Conservation (phyloP, 1,284 basidiomycete species). For the Ceratobasidium sp. region DNA sequence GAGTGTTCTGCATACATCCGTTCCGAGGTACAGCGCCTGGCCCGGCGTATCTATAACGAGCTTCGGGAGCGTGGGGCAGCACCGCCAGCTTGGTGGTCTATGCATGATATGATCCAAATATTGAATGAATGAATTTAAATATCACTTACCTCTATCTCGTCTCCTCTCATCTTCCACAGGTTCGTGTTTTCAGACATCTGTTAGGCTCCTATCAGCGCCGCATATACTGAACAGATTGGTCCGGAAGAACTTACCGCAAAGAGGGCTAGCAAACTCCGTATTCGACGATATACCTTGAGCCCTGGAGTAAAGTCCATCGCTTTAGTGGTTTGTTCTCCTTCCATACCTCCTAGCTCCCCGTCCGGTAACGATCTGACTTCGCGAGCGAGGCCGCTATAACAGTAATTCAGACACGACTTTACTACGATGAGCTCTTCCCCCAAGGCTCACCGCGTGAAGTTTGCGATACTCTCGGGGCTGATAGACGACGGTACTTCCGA, state of each 20-base stretch:
- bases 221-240: background rate
- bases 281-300: background rate
- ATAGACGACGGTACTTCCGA: background rate
- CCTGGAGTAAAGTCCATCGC: background rate
- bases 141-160: background rate
- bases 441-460: background rate
- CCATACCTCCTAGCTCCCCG: background rate
- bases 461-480: background rate
- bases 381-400: background rate
- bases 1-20: slow-evolving; percentile 6
- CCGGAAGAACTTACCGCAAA: background rate
- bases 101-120: background rate
- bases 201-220: background rate
- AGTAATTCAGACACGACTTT: fast-evolving
- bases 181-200: background rate
- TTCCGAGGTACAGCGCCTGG: background rate
- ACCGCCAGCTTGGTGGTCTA: background rate
- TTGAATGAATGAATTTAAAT: background rate
- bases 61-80: background rate
- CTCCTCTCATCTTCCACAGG: background rate
- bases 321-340: background rate
- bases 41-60: background rate
- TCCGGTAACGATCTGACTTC: background rate
- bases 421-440: background rate
- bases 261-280: background rate